phyloP scores from a whole-genome alignment of 345 rosid species.

The Gossypium anomalum region DNA sequence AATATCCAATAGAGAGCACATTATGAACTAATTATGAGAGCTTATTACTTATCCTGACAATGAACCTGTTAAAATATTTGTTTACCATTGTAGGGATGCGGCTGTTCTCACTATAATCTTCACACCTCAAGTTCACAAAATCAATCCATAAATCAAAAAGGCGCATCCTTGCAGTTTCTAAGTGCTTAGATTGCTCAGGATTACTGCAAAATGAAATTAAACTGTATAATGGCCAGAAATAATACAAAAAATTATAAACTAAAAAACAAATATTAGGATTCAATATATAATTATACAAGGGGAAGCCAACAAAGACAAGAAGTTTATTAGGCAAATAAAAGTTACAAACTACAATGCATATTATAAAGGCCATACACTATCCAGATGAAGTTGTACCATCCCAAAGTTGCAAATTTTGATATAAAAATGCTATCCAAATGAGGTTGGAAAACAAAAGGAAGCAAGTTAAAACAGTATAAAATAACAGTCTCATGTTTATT shows the following conservation, averaged over 20 bases:
- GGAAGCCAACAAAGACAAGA: background rate
- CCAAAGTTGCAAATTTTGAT: background rate
- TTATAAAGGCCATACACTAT: background rate
- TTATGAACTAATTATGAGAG: background rate
- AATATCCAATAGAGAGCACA: background rate
- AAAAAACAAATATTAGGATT: background rate
- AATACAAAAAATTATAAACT: background rate
- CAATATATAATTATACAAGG: background rate
- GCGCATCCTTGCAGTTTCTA: slow-evolving; percentile 90
- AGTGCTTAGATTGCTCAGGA: slow-evolving; percentile 94
- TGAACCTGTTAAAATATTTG: background rate
- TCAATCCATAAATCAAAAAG: slow-evolving; percentile 86
- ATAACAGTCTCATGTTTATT: background rate
- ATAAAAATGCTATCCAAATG: background rate
- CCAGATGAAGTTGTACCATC: background rate
- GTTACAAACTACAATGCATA: background rate
- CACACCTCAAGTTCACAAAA: slow-evolving; percentile 88
- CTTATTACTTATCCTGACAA: too few species aligned
- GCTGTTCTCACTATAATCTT: slow-evolving; percentile 78
- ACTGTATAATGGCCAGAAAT: slow-evolving; percentile 13
- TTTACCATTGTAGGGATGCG: slow-evolving; percentile 85
- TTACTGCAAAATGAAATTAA: slow-evolving; percentile 50
- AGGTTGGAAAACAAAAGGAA: background rate
- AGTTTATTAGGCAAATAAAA: background rate
- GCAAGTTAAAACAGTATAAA: background rate